phyloP scores from a whole-genome alignment of 2,329 filamentous ascomycete species.

The Tetracladium maxilliforme region DNA sequence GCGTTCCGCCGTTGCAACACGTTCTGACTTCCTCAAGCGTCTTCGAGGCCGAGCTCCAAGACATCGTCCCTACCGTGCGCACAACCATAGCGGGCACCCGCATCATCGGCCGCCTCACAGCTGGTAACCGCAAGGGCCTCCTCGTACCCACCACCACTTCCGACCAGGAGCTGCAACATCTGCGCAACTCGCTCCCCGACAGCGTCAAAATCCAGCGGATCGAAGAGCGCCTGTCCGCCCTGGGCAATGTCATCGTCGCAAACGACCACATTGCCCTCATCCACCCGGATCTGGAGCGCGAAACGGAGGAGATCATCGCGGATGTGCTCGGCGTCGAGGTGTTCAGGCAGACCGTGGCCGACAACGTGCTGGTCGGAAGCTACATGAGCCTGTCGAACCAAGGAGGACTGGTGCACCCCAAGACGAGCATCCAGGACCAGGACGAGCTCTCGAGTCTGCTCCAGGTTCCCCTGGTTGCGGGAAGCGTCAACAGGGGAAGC shows the following conservation, averaged over 20 bases:
- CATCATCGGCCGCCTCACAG: constrained; percentile 89
- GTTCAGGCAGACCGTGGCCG: constrained; percentile 87
- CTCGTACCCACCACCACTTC: constrained; percentile 92
- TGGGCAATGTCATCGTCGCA: constrained; percentile 91
- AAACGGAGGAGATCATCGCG: constrained; percentile 97
- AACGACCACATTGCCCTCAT: constrained; percentile 96
- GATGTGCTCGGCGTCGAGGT: constrained; percentile 85
- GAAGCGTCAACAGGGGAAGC: constrained; percentile 82
- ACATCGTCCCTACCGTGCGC: constrained; percentile 92
- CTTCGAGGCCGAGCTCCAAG: constrained; percentile 95
- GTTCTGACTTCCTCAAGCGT: too few species aligned
- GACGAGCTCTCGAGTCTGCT: constrained; percentile 88
- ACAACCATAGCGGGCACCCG: constrained; percentile 92
- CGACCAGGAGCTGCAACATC: constrained; percentile 94
- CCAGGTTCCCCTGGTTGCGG: constrained; percentile 90
- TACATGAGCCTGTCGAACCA: constrained; percentile 97
- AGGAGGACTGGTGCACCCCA: constrained; percentile 92
- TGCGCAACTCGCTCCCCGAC: constrained; percentile 89
- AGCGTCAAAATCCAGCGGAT: constrained; percentile 89
- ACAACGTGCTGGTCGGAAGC: constrained; percentile 89
- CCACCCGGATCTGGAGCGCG: constrained; percentile 90
- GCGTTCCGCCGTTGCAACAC: too few species aligned
- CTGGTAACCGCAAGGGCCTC: constrained; percentile 92
- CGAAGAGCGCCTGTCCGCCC: constrained; percentile 87
- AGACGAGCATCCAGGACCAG: constrained; percentile 94